These are phyloP conservation scores for Heracleum sosnowskyi DNA, from an alignment of 129 eudicot species.

Conservation along the genomic window DNA sequence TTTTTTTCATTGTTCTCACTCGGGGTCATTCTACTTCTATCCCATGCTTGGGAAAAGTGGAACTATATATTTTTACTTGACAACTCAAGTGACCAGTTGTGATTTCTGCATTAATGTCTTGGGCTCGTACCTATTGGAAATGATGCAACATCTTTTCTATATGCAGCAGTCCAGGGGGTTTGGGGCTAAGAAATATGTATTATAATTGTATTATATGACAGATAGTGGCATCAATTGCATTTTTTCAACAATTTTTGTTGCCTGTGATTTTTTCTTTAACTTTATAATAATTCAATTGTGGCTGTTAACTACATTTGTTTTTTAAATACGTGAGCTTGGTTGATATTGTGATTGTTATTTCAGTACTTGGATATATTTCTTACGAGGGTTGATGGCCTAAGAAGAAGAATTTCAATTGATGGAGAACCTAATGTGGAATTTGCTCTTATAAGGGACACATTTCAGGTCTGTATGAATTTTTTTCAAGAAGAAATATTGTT, in stretches of 20 bases:
- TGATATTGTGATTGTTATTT: constrained; percentile 21
- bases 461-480: constrained; percentile 46
- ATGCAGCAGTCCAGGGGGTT: neutral
- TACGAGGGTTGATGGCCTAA: constrained; percentile 84
- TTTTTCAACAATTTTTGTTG: neutral
- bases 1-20: neutral
- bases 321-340: neutral
- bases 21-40: neutral
- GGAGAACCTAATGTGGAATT: constrained; percentile 41
- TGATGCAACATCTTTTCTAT: neutral
- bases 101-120: neutral
- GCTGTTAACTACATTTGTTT: neutral
- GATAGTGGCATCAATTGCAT: neutral
- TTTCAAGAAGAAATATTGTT: neutral
- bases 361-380: constrained; percentile 89
- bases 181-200: neutral
- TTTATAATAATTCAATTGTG: neutral
- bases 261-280: neutral
- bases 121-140: neutral
- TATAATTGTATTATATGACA: neutral
- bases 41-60: neutral
- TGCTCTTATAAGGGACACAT: constrained; percentile 55
- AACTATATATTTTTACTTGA: neutral
- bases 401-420: constrained; percentile 56
- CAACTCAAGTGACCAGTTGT: neutral